Percentiles rank a stretch among this genome's conserved stretches.
These are phyloP conservation scores for Chlamydomonas asymmetrica DNA, from an alignment of 139 green algal genomes.

Conservation along the genomic window DNA sequence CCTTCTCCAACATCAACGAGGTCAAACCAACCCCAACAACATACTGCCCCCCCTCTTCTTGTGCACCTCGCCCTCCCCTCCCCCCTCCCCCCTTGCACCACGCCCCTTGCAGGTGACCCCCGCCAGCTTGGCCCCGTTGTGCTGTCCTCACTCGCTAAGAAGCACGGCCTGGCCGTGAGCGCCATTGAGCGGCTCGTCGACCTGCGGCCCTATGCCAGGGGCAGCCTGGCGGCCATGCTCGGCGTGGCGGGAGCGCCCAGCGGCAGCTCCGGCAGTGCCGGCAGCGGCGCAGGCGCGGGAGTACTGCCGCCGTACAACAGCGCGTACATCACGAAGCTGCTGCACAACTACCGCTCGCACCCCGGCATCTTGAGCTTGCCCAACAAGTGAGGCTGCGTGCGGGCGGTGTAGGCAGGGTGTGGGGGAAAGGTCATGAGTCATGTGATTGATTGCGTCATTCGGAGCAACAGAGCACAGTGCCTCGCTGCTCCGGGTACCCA, in stretches of 20 bases:
- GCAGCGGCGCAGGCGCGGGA: not conserved
- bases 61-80: no score
- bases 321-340: constrained; percentile 56
- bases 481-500: no score
- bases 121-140: constrained; percentile 55
- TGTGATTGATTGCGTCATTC: no score
- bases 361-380: constrained; percentile 67
- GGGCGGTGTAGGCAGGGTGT: no score
- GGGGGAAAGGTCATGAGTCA: no score
- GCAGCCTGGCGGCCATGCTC: not conserved
- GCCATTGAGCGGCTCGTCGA: constrained; percentile 35
- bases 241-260: not conserved
- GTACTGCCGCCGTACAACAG: constrained; percentile 20
- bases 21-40: not conserved
- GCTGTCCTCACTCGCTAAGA: constrained; percentile 23
- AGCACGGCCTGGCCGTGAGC: constrained; percentile 18
- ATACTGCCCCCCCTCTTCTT: no score
- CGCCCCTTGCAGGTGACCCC: constrained; percentile 44
- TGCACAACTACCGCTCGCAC: constrained; percentile 85
- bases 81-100: no score
- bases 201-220: not conserved
- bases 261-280: not conserved
- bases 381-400: no score
- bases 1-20: no score
- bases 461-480: no score